Base-by-base conservation (phyloP, 1,284 basidiomycete genomes). In the Naganishia albida region DNA sequence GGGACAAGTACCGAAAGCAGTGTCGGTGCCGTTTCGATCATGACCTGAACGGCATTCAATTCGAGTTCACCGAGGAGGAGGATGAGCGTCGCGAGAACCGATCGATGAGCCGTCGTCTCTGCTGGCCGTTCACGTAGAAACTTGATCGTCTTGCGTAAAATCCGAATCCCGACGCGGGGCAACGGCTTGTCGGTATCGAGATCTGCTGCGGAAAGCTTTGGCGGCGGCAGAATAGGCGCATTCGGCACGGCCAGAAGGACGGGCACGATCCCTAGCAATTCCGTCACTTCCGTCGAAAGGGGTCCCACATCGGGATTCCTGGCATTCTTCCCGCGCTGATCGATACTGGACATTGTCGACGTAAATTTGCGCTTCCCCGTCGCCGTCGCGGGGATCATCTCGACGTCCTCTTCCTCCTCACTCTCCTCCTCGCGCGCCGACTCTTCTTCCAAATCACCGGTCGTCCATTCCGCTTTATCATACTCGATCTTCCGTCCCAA, bases 51-150 rank as follows among this genome's bases (percentile, higher is more conserved):
- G 63, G 80, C 82, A 74, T 95, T 95, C 63, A 93, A 79, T 8
- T 90, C 85, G 16, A 91, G 75, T 65, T 88, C 86, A 1, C 83
- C 83, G 3, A 96, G 83, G 0, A 87, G 83, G 1, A 86, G 82
- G 62, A 88, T 87, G 28, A 94, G 78, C 0, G 86, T 83, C 13
- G 81, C 79, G 15, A 95, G 80, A 54, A 88, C 87, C 70, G 91
- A 85, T 25, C 86, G 83, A 69, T 92, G 86, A 4, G 92, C 82
- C 1, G 88, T 87, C 0, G 87, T 87, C 69, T 93, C 89, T 2
- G 80, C 69, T 3, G 43, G 65, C 4, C 38, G 62, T 2, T 28
- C 53, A n/a, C 44, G 40, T 51, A 95, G 83, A 72, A 92, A 89
- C 7, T 85, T 85, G 44, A 81, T 78, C 40, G 93, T 82, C 49